These are phyloP conservation scores for Plasmodium malariae DNA, from an alignment of 169 alveolate genomes.

Conservation along the genomic window DNA sequence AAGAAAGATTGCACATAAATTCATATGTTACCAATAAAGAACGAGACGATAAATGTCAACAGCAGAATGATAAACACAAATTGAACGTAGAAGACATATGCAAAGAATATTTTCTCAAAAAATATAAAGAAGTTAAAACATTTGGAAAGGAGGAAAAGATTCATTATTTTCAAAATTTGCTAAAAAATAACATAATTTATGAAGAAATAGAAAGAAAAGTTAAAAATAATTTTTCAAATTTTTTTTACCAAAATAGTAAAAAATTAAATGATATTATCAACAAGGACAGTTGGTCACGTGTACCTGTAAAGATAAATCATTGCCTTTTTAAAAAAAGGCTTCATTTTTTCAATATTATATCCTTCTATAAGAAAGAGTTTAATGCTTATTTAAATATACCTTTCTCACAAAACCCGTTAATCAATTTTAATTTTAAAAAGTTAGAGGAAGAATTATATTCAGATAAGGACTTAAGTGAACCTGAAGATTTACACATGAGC, in stretches of 20 bases:
- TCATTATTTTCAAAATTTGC: conserved; percentile 6
- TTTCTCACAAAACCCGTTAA: conserved; percentile 63
- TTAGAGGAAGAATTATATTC: conserved; percentile 34
- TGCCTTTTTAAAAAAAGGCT: conserved; percentile 27
- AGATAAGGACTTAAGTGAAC: conserved; percentile 13
- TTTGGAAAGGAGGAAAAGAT: conserved; percentile 14
- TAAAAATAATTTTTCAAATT: conserved; percentile 28
- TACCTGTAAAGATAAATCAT: conserved; percentile 49
- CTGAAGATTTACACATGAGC: background rate
- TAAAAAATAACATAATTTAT: conserved; percentile 28
- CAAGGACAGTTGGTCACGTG: conserved; percentile 52
- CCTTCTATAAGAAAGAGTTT: conserved; percentile 50
- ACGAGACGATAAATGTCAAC: too few relatives aligned
- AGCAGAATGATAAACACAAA: background rate
- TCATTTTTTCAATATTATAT: conserved; percentile 28
- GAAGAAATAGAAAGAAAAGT: conserved; percentile 62
- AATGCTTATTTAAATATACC: conserved; percentile 47
- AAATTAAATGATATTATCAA: conserved; percentile 52
- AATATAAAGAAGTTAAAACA: background rate
- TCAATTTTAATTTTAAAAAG: conserved; percentile 36
- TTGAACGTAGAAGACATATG: conserved; percentile 7
- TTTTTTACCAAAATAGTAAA: conserved; percentile 29
- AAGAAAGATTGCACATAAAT: too few relatives aligned
- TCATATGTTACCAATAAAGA: background rate
- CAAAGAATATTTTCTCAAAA: conserved; percentile 19